These are phyloP conservation scores for Chytriomyces confervae DNA, from an alignment of 192 early-diverging fungal genomes.

Conservation along the genomic window DNA sequence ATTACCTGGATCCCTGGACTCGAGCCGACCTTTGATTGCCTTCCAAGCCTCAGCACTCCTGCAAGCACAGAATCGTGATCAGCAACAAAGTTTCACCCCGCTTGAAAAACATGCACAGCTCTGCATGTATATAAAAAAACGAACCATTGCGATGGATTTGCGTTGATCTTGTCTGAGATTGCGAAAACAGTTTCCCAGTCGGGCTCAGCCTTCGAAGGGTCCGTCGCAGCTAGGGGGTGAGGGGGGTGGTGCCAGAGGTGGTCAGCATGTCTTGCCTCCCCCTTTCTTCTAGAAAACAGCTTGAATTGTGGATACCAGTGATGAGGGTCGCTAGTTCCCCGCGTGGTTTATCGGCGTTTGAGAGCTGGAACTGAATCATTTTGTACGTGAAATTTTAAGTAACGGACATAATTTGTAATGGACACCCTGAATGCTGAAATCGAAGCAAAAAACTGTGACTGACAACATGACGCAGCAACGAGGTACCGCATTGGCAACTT, in stretches of 20 bases:
- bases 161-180: not conserved
- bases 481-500: not conserved
- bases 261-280: not conserved
- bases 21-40: not conserved
- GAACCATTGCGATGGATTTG: not conserved
- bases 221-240: not conserved
- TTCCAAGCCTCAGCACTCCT: not conserved
- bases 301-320: not conserved
- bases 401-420: too few relatives aligned
- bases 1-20: not conserved
- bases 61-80: not conserved
- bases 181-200: not conserved
- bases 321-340: not conserved
- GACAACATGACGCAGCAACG: not conserved
- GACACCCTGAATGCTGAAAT: too few relatives aligned
- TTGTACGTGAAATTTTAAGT: too few relatives aligned
- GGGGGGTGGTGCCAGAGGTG: not conserved
- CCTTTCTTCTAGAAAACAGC: not conserved
- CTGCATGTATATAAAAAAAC: not conserved
- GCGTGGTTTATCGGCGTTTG: not conserved
- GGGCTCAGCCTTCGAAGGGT: not conserved
- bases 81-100: not conserved
- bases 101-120: not conserved
- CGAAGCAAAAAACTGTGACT: too few relatives aligned
- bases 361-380: not conserved